Percentiles rank a stretch among this genome's conserved stretches.
Conservation (phyloP, 192 early-diverging fungal species). For the Coemansia sp. region DNA sequence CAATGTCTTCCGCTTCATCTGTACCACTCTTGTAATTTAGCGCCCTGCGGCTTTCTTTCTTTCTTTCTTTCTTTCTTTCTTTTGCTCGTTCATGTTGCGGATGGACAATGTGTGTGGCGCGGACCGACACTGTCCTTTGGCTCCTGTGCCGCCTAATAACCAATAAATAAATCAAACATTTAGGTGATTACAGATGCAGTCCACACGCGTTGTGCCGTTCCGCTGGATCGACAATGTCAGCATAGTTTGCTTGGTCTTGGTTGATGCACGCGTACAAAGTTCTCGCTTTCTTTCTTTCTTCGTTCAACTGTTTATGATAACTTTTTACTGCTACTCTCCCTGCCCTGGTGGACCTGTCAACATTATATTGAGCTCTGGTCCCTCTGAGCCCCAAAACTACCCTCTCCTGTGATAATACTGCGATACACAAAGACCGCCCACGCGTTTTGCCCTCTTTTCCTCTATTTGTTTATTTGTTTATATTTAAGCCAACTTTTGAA, state of each 20-base stretch:
- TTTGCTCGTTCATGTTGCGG: background rate
- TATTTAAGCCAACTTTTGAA: background rate
- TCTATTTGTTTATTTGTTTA: background rate
- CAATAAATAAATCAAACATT: background rate
- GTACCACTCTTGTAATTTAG: constrained; percentile 5
- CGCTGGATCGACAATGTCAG: background rate
- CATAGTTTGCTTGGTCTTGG: background rate
- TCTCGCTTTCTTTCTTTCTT: background rate
- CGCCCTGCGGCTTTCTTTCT: background rate
- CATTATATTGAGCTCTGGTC: background rate
- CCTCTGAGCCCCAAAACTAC: background rate
- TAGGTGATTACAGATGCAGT: background rate
- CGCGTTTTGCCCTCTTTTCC: background rate
- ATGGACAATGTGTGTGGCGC: background rate
- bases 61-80: background rate
- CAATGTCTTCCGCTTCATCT: background rate
- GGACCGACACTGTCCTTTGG: no score
- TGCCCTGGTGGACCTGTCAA: background rate
- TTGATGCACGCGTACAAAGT: background rate
- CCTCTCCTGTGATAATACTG: background rate
- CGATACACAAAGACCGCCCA: background rate
- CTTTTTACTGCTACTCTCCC: background rate
- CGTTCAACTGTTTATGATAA: background rate
- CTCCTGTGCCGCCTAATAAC: no score
- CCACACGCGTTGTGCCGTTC: background rate